Evolutionary conservation across 306 rosid genomes (phyloP), one percentile per base, ranked within the genome.

Genomic region (Sesbania bispinosa): DNA sequence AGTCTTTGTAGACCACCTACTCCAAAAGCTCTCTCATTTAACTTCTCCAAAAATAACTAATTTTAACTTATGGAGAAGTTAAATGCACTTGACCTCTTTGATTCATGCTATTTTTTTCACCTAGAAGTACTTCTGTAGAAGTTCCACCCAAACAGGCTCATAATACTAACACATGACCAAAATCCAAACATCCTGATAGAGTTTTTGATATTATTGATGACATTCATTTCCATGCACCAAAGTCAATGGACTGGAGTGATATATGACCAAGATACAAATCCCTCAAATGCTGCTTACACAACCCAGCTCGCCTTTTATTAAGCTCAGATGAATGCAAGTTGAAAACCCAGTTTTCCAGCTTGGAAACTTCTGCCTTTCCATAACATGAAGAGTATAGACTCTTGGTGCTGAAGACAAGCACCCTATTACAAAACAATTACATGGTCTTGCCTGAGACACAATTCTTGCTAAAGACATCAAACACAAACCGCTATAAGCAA

Each of bases 341-440:
- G 97, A 78, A 86, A 93, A 93, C 42, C 98, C 98, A 20, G 98
- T 88, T 76, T 83, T 90, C 98, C 97, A 90, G 68, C 97, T 90
- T 7, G 97, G 97, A 81, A 88, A 87, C 54, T 82, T 93, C 81
- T 93, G 98, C 74, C 87, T 88, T 83, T 88, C 98, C 98, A 93
- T 93, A 36, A 93, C 90, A 59, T 90, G 93, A 75, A 93, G 92
- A 55, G 80, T 85, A 73, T 93, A 90, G 27, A 93, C 96, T 66
- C 87, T 81, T 33, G 87, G 96, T 10, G 96, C 97, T 1, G 88
- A 43, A 75, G 84, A 82, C 35, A 36, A 66, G 71, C 98, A 90
- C 33, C 98, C 96, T 13, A 84, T 45, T 33, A 90, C 87, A 51
- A 90, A 93, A 86, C 97, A 93, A 76, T 68, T 85, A 81, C 97